Base-by-base conservation (phyloP, 345 rosid genomes). In the Aethionema arabicum region DNA sequence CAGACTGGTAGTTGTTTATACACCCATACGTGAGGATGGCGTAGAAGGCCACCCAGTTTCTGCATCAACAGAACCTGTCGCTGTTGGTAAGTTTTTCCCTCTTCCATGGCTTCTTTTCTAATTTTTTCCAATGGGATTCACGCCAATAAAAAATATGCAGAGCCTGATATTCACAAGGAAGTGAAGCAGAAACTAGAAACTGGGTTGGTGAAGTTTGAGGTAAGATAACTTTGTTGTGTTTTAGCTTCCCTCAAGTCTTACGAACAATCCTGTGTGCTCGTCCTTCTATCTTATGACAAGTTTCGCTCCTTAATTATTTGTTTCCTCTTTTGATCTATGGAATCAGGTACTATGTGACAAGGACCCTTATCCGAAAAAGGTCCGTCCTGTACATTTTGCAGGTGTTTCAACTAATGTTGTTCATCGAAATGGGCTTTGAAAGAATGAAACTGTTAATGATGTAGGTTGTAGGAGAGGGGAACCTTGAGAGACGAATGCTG, bases 151-250 rank as follows among this genome's bases (percentile, higher is more conserved):
- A 49, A 42, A 65, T 61, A 66, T 81, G 83, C 91, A 92, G 98
- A 92, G 76, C 96, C 88, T 72, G 98, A 89, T 76, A 88, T 89
- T 56, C 76, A 73, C 39, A 89, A 75, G 77, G 98, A 92, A 82
- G 92, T 92, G 71, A 92, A 82, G 81, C 90, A 77, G 78, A 92
- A 89, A 77, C 78, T 89, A 64, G 95, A 85, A 68, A 82, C 86
- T 68, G 98, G 93, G 61, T 67, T 87, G 49, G 96, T 92, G 68
- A 92, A 89, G 76, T 89, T 89, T 76, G 93, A 92, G 98, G 98
- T 88, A 70, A 63, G 59, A 56, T 42, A 41, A 56, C 31, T 52
- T 6, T 47, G 31, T 49, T 39, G 21, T 9, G 51, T 10, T 21
- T n/a, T 21, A 6, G 37, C 35, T 38, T 54, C 29, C 15, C 15